Evolutionary conservation across 768 basidiomycete genomes (phyloP).

Genomic region (Pholiota conissans): DNA sequence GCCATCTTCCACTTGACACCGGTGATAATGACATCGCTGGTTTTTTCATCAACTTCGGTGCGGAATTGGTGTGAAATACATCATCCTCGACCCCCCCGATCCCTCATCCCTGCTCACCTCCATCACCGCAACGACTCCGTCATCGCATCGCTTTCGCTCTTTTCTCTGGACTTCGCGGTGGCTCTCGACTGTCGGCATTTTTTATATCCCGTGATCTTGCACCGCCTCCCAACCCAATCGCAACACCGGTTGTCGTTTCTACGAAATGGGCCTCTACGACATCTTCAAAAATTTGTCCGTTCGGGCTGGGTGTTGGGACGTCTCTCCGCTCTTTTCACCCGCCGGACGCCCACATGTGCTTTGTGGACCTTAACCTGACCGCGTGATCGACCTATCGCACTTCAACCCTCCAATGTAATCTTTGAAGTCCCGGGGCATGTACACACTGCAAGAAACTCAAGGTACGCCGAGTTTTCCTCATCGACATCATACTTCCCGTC

Average conservation of each 20-base stretch:
- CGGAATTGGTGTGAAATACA: background rate
- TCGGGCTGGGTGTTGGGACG: background rate
- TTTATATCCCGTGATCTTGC: constrained; percentile 14
- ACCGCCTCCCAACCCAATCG: constrained; percentile 11
- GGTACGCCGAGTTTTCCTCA: constrained; percentile 42
- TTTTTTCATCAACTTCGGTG: background rate
- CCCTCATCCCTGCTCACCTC: background rate
- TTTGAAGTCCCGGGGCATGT: constrained; percentile 75
- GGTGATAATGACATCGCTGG: background rate
- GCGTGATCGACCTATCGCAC: background rate
- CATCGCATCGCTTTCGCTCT: background rate
- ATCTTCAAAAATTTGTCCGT: constrained; percentile 8
- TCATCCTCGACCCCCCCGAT: background rate
- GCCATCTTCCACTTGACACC: background rate
- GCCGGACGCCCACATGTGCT: constrained; percentile 8
- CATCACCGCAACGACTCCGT: background rate
- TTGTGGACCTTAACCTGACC: background rate
- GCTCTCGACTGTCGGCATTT: constrained; percentile 7
- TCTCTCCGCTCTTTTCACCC: constrained; percentile 9
- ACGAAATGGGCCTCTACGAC: background rate
- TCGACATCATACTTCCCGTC: constrained; percentile 7
- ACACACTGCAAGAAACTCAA: constrained; percentile 87
- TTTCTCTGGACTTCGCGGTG: background rate
- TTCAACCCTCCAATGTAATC: background rate
- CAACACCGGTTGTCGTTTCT: constrained; percentile 9